Evolutionary conservation across 1,284 basidiomycete species (phyloP).

Genomic region (Schizopora paradoxa): DNA sequence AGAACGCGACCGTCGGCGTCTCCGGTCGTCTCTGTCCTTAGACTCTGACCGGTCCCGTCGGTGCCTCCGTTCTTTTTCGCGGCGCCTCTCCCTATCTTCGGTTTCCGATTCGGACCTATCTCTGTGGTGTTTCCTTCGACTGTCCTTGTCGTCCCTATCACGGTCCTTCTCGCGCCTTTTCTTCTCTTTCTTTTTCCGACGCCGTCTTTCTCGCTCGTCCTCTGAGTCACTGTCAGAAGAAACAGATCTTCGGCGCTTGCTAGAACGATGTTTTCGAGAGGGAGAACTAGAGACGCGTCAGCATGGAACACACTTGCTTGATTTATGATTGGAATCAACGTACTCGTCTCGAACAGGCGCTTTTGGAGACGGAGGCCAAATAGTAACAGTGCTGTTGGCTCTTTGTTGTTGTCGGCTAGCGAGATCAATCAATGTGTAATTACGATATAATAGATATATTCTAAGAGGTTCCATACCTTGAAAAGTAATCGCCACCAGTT

Average conservation of each 20-base stretch:
- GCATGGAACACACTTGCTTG: not conserved
- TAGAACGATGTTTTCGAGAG: slow-evolving; percentile 49
- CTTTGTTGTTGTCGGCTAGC: slow-evolving; percentile 72
- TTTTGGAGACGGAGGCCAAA: slow-evolving; percentile 87
- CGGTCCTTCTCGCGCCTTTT: slow-evolving; percentile 33
- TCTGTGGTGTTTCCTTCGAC: slow-evolving; percentile 8
- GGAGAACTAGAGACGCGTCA: slow-evolving; percentile 47
- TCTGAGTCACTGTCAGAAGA: slow-evolving; percentile 56
- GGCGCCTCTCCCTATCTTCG: slow-evolving; percentile 3
- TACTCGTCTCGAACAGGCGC: slow-evolving; percentile 54
- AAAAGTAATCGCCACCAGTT: slow-evolving; percentile 22
- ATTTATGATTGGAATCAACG: slow-evolving; percentile 26
- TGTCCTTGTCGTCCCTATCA: slow-evolving; percentile 2
- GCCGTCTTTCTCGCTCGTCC: slow-evolving; percentile 46
- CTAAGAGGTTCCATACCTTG: slow-evolving; percentile 22
- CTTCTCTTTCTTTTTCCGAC: slow-evolving; percentile 53
- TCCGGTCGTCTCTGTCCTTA: slow-evolving; percentile 19
- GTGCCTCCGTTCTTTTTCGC: slow-evolving; percentile 17
- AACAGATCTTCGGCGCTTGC: slow-evolving; percentile 50
- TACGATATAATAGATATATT: slow-evolving; percentile 1
- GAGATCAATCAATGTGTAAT: slow-evolving; percentile 9
- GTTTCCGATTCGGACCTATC: slow-evolving; percentile 8
- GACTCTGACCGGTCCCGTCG: slow-evolving; percentile 9
- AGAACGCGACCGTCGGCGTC: slow-evolving; percentile 18
- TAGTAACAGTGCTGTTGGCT: slow-evolving; percentile 53